Evolutionary conservation across 345 rosid genomes (phyloP).

Genomic region (Melaleuca alternifolia): DNA sequence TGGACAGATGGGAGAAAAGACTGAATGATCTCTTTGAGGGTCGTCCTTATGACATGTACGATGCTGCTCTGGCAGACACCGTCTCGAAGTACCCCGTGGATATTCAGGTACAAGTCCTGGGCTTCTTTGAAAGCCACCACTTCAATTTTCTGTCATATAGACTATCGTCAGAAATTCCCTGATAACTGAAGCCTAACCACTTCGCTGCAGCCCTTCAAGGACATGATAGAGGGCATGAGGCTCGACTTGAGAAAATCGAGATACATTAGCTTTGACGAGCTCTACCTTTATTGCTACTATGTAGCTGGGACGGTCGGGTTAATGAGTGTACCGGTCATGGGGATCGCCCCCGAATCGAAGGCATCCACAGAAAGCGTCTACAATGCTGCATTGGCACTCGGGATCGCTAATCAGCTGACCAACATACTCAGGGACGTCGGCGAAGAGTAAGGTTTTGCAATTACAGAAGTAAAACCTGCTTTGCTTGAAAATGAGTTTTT

Average conservation of each 20-base stretch:
- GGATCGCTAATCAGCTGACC: slow-evolving; percentile 50
- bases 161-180: background rate
- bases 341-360: slow-evolving; percentile 37
- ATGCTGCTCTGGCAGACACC: slow-evolving; percentile 38
- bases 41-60: slow-evolving; percentile 32
- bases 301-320: slow-evolving; percentile 51
- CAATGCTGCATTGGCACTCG: slow-evolving; percentile 39
- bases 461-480: background rate
- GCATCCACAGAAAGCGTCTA: slow-evolving; percentile 38
- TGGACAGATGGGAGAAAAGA: slow-evolving; percentile 38
- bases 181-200: background rate
- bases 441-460: slow-evolving; percentile 31
- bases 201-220: slow-evolving; percentile 31
- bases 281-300: slow-evolving; percentile 45
- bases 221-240: slow-evolving; percentile 50
- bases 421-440: slow-evolving; percentile 52
- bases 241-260: slow-evolving; percentile 32
- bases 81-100: slow-evolving; percentile 39
- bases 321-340: slow-evolving; percentile 52
- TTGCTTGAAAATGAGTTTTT: background rate
- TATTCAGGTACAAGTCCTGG: slow-evolving; percentile 24
- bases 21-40: slow-evolving; percentile 33
- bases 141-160: background rate
- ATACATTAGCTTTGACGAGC: slow-evolving; percentile 38
- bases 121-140: background rate